phyloP scores from a whole-genome alignment of 108 stramenopile genomes.

The Stephanodiscus minutulus region DNA sequence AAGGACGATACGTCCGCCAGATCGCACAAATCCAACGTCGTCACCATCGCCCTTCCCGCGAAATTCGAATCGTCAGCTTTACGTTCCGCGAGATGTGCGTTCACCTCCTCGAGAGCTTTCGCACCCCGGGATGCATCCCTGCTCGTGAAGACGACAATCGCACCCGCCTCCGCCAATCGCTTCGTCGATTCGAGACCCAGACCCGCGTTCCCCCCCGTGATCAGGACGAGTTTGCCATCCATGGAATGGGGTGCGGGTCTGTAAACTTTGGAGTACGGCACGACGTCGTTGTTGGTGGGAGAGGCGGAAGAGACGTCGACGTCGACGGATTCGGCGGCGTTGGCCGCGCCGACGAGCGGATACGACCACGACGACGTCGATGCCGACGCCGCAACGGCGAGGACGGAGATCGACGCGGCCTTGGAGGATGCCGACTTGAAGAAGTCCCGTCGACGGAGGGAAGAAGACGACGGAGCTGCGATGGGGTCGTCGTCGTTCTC shows the following conservation, averaged over 20 bases:
- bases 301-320: no score
- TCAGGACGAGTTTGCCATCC: constrained; percentile 56
- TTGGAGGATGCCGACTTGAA: constrained; percentile 28
- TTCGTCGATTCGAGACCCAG: constrained; percentile 78
- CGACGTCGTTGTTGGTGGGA: constrained; percentile 7
- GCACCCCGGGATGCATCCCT: constrained; percentile 49
- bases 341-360: not conserved
- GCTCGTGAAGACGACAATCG: constrained; percentile 66
- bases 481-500: not conserved
- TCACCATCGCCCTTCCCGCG: constrained; percentile 37
- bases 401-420: constrained; percentile 19
- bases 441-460: constrained; percentile 38
- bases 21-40: constrained; percentile 49
- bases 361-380: constrained; percentile 6
- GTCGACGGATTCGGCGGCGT: not conserved
- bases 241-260: constrained; percentile 44
- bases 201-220: constrained; percentile 80
- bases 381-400: not conserved
- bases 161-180: constrained; percentile 65
- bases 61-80: constrained; percentile 23
- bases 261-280: constrained; percentile 41
- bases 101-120: constrained; percentile 46
- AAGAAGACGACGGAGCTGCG: not conserved
- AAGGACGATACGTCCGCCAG: constrained; percentile 50
- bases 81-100: constrained; percentile 31